Evolutionary conservation across 2,329 filamentous ascomycete species (phyloP).

Genomic region (Metarhizium humberi): DNA sequence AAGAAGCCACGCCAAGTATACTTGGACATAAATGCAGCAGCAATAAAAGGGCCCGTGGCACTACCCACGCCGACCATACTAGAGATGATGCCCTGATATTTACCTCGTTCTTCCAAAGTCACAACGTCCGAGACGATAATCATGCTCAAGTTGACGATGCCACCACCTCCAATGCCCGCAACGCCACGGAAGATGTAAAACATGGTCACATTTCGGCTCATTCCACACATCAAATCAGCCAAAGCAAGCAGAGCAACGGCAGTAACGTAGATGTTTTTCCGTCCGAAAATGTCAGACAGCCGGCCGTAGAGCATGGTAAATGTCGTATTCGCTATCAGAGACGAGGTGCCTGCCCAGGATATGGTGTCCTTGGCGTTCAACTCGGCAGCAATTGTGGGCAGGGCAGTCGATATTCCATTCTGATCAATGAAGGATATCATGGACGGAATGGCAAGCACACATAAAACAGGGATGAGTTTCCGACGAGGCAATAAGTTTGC

Average conservation of each 20-base stretch:
- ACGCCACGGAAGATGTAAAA: constrained; percentile 53
- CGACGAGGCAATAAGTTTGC: constrained; percentile 45
- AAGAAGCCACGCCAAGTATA: constrained; percentile 35
- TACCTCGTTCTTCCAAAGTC: constrained; percentile 48
- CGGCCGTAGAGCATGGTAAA: constrained; percentile 58
- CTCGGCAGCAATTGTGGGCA: constrained; percentile 42
- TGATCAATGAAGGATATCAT: constrained; percentile 49
- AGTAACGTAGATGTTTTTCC: constrained; percentile 47
- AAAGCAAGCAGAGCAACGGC: constrained; percentile 43
- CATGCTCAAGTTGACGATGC: constrained; percentile 49
- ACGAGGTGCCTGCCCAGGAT: constrained; percentile 43
- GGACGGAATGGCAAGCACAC: constrained; percentile 39
- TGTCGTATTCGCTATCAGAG: constrained; percentile 47
- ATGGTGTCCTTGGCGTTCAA: constrained; percentile 39
- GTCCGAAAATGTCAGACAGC: constrained; percentile 50
- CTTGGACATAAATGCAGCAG: constrained; percentile 11
- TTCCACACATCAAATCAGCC: constrained; percentile 49
- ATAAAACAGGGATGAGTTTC: constrained; percentile 41
- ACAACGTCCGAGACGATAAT: constrained; percentile 54
- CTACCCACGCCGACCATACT: too few relatives aligned
- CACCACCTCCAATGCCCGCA: constrained; percentile 53
- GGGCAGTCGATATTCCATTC: constrained; percentile 41
- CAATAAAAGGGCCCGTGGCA: too few relatives aligned
- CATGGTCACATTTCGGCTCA: constrained; percentile 44
- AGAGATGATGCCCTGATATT: constrained; percentile 26